Evolutionary conservation across 345 rosid species (phyloP).

Genomic region (Syzygium aqueum): DNA sequence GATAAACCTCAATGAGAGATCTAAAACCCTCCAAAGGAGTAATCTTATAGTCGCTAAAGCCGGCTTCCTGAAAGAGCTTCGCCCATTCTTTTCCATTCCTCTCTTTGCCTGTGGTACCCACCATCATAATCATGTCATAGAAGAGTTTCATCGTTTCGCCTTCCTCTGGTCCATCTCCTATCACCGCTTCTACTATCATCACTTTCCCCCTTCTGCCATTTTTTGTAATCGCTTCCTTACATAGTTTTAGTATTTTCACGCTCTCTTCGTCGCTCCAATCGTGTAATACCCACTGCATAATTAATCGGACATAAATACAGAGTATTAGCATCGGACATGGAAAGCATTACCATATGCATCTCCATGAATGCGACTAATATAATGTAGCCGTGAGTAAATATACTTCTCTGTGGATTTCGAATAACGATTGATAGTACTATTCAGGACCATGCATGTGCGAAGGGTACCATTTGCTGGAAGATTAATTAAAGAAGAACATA

Average conservation of each 20-base stretch:
- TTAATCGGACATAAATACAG: neutral
- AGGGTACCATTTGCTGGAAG: neutral
- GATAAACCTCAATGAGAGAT: constrained; percentile 41
- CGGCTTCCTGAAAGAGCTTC: constrained; percentile 18
- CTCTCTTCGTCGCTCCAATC: constrained; percentile 38
- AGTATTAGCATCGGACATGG: neutral
- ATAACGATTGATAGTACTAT: no score
- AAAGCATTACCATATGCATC: neutral
- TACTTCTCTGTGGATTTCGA: neutral
- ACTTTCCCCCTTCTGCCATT: constrained; percentile 9
- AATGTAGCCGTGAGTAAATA: no score
- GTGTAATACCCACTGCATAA: constrained; percentile 27
- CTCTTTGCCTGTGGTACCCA: constrained; percentile 16
- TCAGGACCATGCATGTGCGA: neutral
- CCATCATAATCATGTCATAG: constrained; percentile 34
- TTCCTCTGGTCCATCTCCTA: neutral
- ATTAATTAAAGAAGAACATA: no score
- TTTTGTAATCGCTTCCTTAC: constrained; percentile 20
- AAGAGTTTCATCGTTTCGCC: constrained; percentile 21
- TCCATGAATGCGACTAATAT: neutral
- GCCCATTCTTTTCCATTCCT: constrained; percentile 33
- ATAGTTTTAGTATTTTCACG: constrained; percentile 23
- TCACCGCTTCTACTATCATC: constrained; percentile 15
- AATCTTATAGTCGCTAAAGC: constrained; percentile 30
- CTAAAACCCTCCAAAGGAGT: constrained; percentile 25